These are phyloP conservation scores for Mycena vulgaris DNA, from an alignment of 768 basidiomycete genomes.

Conservation along the genomic window DNA sequence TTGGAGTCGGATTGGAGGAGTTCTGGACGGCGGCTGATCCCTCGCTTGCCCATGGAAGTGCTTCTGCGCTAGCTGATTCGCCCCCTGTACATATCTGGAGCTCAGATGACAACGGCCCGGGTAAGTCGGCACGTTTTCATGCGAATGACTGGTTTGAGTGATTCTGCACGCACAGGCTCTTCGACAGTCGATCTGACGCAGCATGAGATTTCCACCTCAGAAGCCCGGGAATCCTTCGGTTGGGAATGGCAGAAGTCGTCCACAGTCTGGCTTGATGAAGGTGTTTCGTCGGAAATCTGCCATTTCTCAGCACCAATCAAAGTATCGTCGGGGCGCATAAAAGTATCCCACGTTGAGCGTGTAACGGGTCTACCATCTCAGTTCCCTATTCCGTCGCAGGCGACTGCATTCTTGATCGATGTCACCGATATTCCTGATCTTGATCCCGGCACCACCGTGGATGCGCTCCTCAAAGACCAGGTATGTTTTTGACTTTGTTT, in stretches of 20 bases:
- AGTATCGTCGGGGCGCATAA: slow-evolving; percentile 1
- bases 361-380: too few species aligned
- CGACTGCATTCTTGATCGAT: slow-evolving; percentile 18
- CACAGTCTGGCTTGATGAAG: slow-evolving; percentile 13
- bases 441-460: slow-evolving; percentile 12
- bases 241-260: slow-evolving; percentile 10
- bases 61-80: background rate
- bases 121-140: slow-evolving; percentile 3
- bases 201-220: slow-evolving; percentile 13
- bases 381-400: slow-evolving; percentile 8
- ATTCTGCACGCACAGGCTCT: background rate
- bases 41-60: slow-evolving; percentile 7
- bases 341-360: too few species aligned
- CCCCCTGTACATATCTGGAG: slow-evolving; percentile 16
- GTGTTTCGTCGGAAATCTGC: slow-evolving; percentile 10
- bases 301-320: slow-evolving; percentile 7
- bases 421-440: slow-evolving; percentile 14
- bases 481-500: too few species aligned
- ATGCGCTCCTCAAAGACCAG: too few species aligned
- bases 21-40: slow-evolving; percentile 12
- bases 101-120: slow-evolving; percentile 13
- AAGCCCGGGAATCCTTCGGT: slow-evolving; percentile 6
- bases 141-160: background rate
- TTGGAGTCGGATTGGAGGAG: too few species aligned
- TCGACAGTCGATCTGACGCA: background rate